Percentiles rank a stretch among this genome's conserved stretches.
These are phyloP conservation scores for Besnoitia besnoiti DNA, from an alignment of 169 alveolate species.

Conservation along the genomic window DNA sequence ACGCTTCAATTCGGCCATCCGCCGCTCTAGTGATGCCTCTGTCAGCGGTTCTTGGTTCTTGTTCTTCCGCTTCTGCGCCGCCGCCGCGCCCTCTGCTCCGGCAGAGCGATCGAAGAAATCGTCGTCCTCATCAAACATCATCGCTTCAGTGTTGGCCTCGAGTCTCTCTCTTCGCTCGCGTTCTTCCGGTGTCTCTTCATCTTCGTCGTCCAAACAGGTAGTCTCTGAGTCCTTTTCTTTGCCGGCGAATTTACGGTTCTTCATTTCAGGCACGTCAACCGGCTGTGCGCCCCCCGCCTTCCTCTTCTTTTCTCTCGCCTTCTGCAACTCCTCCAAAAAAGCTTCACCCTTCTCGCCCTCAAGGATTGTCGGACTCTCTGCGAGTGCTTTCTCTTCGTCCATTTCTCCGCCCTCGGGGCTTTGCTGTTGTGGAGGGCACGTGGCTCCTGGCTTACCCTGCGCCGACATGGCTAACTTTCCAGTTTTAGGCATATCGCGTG, in stretches of 20 bases:
- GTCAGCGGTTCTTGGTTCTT: background rate
- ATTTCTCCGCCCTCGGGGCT: background rate
- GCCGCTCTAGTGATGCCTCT: background rate
- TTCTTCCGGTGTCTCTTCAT: slow-evolving; percentile 5
- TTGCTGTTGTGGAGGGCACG: too few species aligned
- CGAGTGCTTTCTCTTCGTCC: background rate
- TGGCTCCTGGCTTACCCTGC: too few species aligned
- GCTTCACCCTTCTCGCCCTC: slow-evolving; percentile 34
- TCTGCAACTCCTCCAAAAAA: background rate
- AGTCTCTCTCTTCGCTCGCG: slow-evolving; percentile 4
- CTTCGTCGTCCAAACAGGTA: background rate
- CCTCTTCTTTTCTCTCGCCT: slow-evolving; percentile 4
- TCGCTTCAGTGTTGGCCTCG: slow-evolving; percentile 21
- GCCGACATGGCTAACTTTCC: too few species aligned
- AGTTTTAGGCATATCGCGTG: too few species aligned
- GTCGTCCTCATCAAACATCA: slow-evolving; percentile 39
- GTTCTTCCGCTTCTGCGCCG: background rate
- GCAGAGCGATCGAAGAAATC: slow-evolving; percentile 37
- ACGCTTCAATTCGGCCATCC: background rate
- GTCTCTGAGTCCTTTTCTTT: background rate
- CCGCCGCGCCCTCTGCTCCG: background rate
- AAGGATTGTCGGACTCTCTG: background rate
- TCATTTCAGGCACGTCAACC: background rate
- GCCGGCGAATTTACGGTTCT: background rate
- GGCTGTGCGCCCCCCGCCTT: background rate